These are phyloP conservation scores for Citrus trifoliata DNA, from an alignment of 345 rosid species.

Conservation along the genomic window DNA sequence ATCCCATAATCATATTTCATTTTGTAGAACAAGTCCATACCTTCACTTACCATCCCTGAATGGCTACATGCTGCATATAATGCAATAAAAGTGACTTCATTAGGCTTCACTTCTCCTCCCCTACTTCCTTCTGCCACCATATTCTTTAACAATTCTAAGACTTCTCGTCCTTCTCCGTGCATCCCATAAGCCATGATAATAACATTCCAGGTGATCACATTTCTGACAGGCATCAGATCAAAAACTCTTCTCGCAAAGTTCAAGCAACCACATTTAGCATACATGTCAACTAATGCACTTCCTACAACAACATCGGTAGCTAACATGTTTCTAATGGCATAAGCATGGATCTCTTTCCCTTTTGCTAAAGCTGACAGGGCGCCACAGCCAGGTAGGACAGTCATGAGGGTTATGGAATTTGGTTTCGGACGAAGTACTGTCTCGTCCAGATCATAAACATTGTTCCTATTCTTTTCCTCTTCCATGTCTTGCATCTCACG, in stretches of 20 bases:
- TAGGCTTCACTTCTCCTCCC: conserved; percentile 50
- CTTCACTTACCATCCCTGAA: conserved; percentile 78
- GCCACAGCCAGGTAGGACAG: conserved; percentile 81
- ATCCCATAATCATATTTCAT: conserved; percentile 62
- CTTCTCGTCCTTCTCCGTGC: conserved; percentile 78
- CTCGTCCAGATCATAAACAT: conserved; percentile 15
- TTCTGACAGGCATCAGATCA: conserved; percentile 58
- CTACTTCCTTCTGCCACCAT: conserved; percentile 43
- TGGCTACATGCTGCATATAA: conserved; percentile 87
- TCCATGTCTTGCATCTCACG: conserved; percentile 57
- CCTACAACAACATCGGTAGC: conserved; percentile 79
- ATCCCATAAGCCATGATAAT: conserved; percentile 92
- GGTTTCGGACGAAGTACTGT: conserved; percentile 41
- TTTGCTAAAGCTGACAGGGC: conserved; percentile 69
- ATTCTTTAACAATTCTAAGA: conserved; percentile 51
- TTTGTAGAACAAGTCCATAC: conserved; percentile 56
- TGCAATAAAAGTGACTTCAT: conserved; percentile 72
- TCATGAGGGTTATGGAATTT: conserved; percentile 80
- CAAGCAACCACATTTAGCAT: conserved; percentile 85
- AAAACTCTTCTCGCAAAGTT: conserved; percentile 53
- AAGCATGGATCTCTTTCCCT: conserved; percentile 90
- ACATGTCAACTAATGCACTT: conserved; percentile 90
- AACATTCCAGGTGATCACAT: conserved; percentile 84
- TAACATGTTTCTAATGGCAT: conserved; percentile 64
- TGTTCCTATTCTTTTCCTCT: conserved; percentile 9